Base-by-base conservation (phyloP, 2,329 filamentous ascomycete species). In the Pseudogymnoascus sp. region DNA sequence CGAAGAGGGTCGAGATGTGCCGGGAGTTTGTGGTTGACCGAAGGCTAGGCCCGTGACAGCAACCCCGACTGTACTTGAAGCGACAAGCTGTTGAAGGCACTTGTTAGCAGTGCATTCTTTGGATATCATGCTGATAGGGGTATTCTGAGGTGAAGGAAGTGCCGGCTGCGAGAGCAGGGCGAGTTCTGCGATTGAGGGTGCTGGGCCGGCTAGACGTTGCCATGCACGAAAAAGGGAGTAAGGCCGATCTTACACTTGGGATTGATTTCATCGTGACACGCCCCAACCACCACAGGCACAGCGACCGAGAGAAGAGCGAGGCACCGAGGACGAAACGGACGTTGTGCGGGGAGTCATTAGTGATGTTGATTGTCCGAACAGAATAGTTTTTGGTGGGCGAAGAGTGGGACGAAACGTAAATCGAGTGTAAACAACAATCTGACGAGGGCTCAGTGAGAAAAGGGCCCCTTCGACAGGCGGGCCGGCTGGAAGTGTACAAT, bases 31-130 rank as follows among this genome's bases (percentile, higher is more conserved):
- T 57, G 67, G 68, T 62, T 67, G 69, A 57, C 68, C 71, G 20
- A 73, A 67, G 43, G 66, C 70, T 39, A 73, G 63, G 38, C 71
- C 71, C 12, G 68, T 67, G 16, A 69, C 70, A 60, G 71, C 71
- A 62, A 72, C 65, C 37, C 70, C 71, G 47, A 73, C 70, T 28
- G 71, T 73, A 66, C 71, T 73, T 59, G 70, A 70, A 30, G 71
- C 71, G 65, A 73, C 67, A 62, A 73, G 70, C 71, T 73, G 63
- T 62, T 59, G 33, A 61, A 61, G 57, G 35, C 28, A 35, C 37
- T 18, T 35, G 35, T 50, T 60, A 41, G 58, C 33, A 58, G 54
- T n/a, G 37, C 9, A 16, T 36, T 58, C 28, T 36, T 35, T 22
- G 11, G 8, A 7, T 41, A 39, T 33, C 41, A 60, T 30, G 12